Conservation (phyloP, 306 rosid species). For the Quercus glauca region DNA sequence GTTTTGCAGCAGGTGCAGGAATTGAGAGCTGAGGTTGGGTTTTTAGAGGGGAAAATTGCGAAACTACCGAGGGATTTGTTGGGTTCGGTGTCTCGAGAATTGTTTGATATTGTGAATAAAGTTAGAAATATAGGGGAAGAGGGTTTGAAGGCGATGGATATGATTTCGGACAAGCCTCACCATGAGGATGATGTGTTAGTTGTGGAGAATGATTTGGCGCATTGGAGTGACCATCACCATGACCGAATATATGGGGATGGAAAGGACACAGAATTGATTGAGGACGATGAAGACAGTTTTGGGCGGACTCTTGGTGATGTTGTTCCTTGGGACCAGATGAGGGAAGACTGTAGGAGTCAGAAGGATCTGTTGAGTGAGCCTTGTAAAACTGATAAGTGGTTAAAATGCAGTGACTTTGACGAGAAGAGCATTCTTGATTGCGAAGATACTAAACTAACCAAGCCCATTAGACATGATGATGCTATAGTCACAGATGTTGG, state of each 20-base stretch:
- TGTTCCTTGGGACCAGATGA: slow-evolving; percentile 92
- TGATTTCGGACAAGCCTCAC: slow-evolving; percentile 64
- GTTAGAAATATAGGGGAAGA: slow-evolving; percentile 69
- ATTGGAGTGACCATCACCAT: slow-evolving; percentile 85
- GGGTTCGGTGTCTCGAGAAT: slow-evolving; percentile 72
- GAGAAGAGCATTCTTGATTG: slow-evolving; percentile 93
- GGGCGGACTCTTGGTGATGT: slow-evolving; percentile 80
- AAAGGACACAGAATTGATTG: slow-evolving; percentile 88
- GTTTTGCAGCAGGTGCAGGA: slow-evolving; percentile 91
- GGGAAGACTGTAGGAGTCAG: slow-evolving; percentile 69
- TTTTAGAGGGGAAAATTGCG: slow-evolving; percentile 66
- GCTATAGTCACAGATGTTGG: slow-evolving; percentile 81
- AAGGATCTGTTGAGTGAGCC: slow-evolving; percentile 70
- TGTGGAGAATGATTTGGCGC: slow-evolving; percentile 92
- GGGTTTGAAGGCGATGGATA: slow-evolving; percentile 56
- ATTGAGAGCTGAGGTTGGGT: slow-evolving; percentile 72
- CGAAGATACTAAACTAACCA: slow-evolving; percentile 86
- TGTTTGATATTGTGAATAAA: slow-evolving; percentile 70
- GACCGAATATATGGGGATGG: slow-evolving; percentile 75
- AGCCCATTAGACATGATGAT: slow-evolving; percentile 83
- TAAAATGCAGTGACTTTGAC: slow-evolving; percentile 81
- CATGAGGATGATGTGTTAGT: slow-evolving; percentile 74
- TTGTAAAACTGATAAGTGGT: slow-evolving; percentile 95
- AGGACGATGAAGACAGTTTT: slow-evolving; percentile 92
- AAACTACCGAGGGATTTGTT: slow-evolving; percentile 65